phyloP scores from a whole-genome alignment of 495 filamentous ascomycete genomes.

The Aspergillus campestris region DNA sequence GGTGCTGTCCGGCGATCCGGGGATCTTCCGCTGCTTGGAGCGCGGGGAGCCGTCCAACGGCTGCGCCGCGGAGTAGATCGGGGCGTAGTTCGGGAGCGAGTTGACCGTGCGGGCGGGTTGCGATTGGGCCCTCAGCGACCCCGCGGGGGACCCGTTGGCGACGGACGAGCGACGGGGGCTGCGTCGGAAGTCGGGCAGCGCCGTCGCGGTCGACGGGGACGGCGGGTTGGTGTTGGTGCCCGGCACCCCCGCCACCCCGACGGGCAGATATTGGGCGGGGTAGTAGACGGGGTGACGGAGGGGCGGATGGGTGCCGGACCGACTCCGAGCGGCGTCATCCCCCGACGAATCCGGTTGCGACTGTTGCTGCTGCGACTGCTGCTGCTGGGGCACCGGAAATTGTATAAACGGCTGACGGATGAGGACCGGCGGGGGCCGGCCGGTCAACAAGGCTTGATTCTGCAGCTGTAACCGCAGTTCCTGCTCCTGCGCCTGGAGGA shows the following conservation, averaged over 20 bases:
- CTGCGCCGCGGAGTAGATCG: slow-evolving; percentile 31
- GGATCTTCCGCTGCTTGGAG: slow-evolving; percentile 22
- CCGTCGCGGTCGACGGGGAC: slow-evolving; percentile 48
- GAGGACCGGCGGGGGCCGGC: slow-evolving; percentile 38
- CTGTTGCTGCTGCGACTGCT: no score
- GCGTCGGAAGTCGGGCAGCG: slow-evolving; percentile 48
- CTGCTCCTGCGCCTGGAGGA: slow-evolving; percentile 58
- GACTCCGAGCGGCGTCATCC: slow-evolving; percentile 34
- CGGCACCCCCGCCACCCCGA: slow-evolving; percentile 33
- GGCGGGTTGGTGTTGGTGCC: slow-evolving; percentile 52
- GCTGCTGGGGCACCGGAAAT: slow-evolving; percentile 35
- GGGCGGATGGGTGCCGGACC: slow-evolving; percentile 41
- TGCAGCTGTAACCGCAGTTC: slow-evolving; percentile 54
- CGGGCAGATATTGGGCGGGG: slow-evolving; percentile 39
- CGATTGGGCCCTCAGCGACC: slow-evolving; percentile 53
- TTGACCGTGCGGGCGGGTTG: slow-evolving; percentile 52
- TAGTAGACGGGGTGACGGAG: slow-evolving; percentile 41
- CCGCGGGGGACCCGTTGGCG: slow-evolving; percentile 42
- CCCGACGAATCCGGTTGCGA: slow-evolving; percentile 22
- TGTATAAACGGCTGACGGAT: slow-evolving; percentile 40
- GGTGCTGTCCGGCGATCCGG: slow-evolving; percentile 27
- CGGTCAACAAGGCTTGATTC: slow-evolving; percentile 46
- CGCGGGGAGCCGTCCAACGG: slow-evolving; percentile 27
- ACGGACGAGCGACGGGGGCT: slow-evolving; percentile 49
- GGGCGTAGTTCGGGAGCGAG: slow-evolving; percentile 29